These are phyloP conservation scores for Nissolia schottii DNA, from an alignment of 306 rosid genomes.

Conservation along the genomic window DNA sequence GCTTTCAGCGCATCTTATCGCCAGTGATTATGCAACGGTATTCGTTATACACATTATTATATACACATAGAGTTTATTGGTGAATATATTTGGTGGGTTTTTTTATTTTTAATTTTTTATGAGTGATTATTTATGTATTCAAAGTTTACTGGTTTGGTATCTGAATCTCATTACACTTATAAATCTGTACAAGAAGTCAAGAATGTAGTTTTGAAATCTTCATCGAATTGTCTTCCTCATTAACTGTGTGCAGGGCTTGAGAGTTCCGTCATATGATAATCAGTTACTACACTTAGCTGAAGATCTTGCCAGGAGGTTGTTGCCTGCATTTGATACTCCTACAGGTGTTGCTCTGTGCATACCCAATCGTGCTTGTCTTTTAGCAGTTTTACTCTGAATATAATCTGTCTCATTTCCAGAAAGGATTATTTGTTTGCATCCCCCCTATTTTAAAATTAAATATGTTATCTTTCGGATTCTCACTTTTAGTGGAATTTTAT, in stretches of 20 bases:
- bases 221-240: neutral
- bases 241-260: constrained; percentile 72
- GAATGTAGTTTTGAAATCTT: constrained; percentile 11
- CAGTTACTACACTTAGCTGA: constrained; percentile 80
- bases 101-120: neutral
- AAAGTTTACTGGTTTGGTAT: neutral
- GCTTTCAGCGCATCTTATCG: constrained; percentile 87
- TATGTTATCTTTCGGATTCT: neutral
- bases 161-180: neutral
- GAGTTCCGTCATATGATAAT: constrained; percentile 71
- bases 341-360: constrained; percentile 55
- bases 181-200: neutral
- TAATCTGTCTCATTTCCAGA: neutral
- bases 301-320: constrained; percentile 84
- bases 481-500: constrained; percentile 9
- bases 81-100: neutral
- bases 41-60: neutral
- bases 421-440: neutral
- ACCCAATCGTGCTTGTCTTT: constrained; percentile 3
- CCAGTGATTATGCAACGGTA: constrained; percentile 91
- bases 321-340: constrained; percentile 97
- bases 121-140: neutral
- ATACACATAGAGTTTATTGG: neutral
- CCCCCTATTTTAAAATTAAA: neutral
- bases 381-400: neutral